These are phyloP conservation scores for Camelina hispida DNA, from an alignment of 345 rosid genomes.

Conservation along the genomic window DNA sequence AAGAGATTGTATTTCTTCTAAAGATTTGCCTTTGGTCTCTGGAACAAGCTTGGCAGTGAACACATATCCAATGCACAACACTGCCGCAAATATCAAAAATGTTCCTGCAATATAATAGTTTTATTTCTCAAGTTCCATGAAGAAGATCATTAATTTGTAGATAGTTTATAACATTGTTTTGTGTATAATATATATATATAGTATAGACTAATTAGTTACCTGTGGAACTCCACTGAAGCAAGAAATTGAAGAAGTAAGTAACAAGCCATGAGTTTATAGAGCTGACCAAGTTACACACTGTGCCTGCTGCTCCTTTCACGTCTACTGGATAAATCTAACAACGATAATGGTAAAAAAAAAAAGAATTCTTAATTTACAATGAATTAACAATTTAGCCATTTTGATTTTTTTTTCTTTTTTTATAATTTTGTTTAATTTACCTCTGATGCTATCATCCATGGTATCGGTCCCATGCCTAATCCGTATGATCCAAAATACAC, in stretches of 20 bases:
- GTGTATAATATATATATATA: neutral
- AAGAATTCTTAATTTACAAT: neutral
- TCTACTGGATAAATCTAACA: conserved; percentile 56
- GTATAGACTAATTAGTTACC: conserved; percentile 37
- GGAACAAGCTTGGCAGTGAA: conserved; percentile 57
- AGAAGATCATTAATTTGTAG: neutral
- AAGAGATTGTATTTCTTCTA: conserved; percentile 56
- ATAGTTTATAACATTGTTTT: neutral
- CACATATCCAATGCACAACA: conserved; percentile 41
- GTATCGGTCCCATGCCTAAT: conserved; percentile 53
- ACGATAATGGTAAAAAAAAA: neutral
- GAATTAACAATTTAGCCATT: neutral
- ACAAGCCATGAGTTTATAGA: conserved; percentile 60
- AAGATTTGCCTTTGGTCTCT: conserved; percentile 60
- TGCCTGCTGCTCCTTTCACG: conserved; percentile 66
- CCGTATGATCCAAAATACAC: conserved; percentile 49
- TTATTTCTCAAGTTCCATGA: conserved; percentile 12
- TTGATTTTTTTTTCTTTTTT: neutral
- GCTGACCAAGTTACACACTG: conserved; percentile 50
- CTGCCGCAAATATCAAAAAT: conserved; percentile 46
- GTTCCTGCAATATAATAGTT: conserved; percentile 44
- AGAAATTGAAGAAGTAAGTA: conserved; percentile 49
- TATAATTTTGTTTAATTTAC: conserved; percentile 14
- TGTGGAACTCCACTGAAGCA: conserved; percentile 63
- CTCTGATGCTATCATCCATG: conserved; percentile 58